A percentile compares a stretch with the other conserved stretches of the same genome.
Evolutionary conservation across 768 basidiomycete genomes (phyloP).

Genomic region (Rhizopogon salebrosus): DNA sequence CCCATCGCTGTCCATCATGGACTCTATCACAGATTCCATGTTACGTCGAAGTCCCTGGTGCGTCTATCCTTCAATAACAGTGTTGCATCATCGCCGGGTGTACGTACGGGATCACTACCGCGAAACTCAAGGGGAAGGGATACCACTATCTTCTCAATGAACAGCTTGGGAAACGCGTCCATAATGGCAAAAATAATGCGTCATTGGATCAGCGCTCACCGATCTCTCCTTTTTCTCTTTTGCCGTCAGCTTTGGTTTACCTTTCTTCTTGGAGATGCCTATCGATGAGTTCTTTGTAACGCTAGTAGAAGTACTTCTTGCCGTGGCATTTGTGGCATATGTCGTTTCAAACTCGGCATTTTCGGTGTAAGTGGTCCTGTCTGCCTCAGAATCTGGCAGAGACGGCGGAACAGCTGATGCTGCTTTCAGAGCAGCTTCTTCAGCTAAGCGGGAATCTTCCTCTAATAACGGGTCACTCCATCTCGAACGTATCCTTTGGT

Average conservation of each 20-base stretch:
- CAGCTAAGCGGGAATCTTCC: slow-evolving; percentile 47
- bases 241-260: slow-evolving; percentile 62
- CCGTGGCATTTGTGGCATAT: slow-evolving; percentile 24
- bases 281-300: slow-evolving; percentile 37
- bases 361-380: slow-evolving; percentile 27
- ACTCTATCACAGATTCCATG: slow-evolving; percentile 77
- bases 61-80: not conserved
- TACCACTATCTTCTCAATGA: slow-evolving; percentile 66
- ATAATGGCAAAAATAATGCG: not conserved
- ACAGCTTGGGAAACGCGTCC: slow-evolving; percentile 31
- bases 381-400: slow-evolving; percentile 17
- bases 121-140: slow-evolving; percentile 86
- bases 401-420: slow-evolving; percentile 22
- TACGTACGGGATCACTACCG: slow-evolving; percentile 76
- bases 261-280: slow-evolving; percentile 44
- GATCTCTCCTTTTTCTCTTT: slow-evolving; percentile 83
- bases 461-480: slow-evolving; percentile 33
- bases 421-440: slow-evolving; percentile 47
- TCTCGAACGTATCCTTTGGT: not conserved
- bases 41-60: slow-evolving; percentile 64
- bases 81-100: not conserved
- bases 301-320: slow-evolving; percentile 25
- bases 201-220: slow-evolving; percentile 33
- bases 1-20: slow-evolving; percentile 58
- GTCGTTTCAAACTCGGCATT: slow-evolving; percentile 30